Evolutionary conservation across 257 asterid genomes (phyloP).

Genomic region (Jasminum sambac): DNA sequence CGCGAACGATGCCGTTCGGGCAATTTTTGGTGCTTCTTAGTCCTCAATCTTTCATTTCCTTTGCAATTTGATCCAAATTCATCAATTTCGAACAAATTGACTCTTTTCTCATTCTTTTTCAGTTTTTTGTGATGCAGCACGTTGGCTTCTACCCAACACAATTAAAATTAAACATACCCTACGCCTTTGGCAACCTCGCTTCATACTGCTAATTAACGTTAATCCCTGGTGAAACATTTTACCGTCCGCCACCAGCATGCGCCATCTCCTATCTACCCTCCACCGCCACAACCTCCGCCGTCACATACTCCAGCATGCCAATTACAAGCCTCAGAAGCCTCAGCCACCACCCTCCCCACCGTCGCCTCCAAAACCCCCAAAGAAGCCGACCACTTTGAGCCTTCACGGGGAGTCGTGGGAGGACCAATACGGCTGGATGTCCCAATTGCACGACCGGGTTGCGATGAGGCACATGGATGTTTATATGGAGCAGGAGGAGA

Average conservation of each 20-base stretch:
- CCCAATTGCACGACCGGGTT: constrained; percentile 74
- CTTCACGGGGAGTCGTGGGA: constrained; percentile 89
- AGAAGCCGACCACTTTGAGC: constrained; percentile 59
- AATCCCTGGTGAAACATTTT: too few relatives aligned
- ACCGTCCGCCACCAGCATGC: constrained; percentile 45
- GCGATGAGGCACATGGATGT: constrained; percentile 99
- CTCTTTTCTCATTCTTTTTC: too few relatives aligned
- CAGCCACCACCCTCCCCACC: constrained; percentile 76
- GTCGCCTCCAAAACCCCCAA: constrained; percentile 80
- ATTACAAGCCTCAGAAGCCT: constrained; percentile 73
- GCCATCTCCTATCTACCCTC: constrained; percentile 54
- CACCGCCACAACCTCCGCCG: constrained; percentile 41
- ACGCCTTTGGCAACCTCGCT: too few relatives aligned
- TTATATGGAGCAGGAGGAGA: constrained; percentile 98
- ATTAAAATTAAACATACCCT: too few relatives aligned
- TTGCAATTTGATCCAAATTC: too few relatives aligned
- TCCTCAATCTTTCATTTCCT: too few relatives aligned
- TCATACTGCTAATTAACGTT: too few relatives aligned
- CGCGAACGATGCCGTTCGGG: constrained; percentile 21
- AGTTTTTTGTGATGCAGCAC: too few relatives aligned
- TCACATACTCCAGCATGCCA: constrained; percentile 37
- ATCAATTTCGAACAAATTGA: too few relatives aligned
- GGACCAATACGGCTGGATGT: constrained; percentile 90
- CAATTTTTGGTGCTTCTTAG: background rate
- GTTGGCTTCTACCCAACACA: too few relatives aligned